These are phyloP conservation scores for Cardamine chenopodiifolia DNA, from an alignment of 345 rosid genomes.

Conservation along the genomic window DNA sequence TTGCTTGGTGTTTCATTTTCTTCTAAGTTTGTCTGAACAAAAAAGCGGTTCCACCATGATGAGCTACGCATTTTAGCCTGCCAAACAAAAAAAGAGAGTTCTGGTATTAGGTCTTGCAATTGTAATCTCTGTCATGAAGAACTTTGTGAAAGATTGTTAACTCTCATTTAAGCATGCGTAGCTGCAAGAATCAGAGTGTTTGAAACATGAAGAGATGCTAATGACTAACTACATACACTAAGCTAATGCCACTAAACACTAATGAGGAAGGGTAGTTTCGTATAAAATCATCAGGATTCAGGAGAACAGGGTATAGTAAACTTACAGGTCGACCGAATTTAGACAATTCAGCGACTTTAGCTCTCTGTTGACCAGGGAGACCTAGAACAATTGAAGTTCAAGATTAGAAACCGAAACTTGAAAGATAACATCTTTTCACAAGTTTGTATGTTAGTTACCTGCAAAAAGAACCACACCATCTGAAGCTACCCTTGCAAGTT, in stretches of 20 bases:
- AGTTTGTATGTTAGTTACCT: slow-evolving; percentile 51
- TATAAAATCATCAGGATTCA: neutral
- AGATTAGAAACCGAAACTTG: slow-evolving; percentile 4
- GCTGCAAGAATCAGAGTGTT: neutral
- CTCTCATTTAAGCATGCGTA: neutral
- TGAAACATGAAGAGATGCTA: slow-evolving; percentile 18
- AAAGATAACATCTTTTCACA: neutral
- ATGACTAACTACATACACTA: slow-evolving; percentile 16
- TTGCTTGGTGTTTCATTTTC: slow-evolving; percentile 62
- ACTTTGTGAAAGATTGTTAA: slow-evolving; percentile 12
- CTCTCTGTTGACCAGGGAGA: slow-evolving; percentile 78
- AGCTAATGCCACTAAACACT: neutral
- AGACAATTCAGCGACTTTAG: slow-evolving; percentile 79
- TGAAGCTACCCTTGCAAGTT: slow-evolving; percentile 83
- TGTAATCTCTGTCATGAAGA: slow-evolving; percentile 1
- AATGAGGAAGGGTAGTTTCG: neutral
- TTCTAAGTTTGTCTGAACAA: slow-evolving; percentile 64
- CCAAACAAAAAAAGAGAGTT: neutral
- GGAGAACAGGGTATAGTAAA: slow-evolving; percentile 10
- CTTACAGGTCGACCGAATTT: slow-evolving; percentile 94
- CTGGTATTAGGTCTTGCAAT: neutral
- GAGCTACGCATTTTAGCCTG: slow-evolving; percentile 80
- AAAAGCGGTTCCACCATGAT: slow-evolving; percentile 71
- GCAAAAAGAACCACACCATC: slow-evolving; percentile 77
- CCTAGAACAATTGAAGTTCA: slow-evolving; percentile 47